Evolutionary conservation across 495 filamentous ascomycete genomes (phyloP).

Genomic region (Bathelium albidoporum): DNA sequence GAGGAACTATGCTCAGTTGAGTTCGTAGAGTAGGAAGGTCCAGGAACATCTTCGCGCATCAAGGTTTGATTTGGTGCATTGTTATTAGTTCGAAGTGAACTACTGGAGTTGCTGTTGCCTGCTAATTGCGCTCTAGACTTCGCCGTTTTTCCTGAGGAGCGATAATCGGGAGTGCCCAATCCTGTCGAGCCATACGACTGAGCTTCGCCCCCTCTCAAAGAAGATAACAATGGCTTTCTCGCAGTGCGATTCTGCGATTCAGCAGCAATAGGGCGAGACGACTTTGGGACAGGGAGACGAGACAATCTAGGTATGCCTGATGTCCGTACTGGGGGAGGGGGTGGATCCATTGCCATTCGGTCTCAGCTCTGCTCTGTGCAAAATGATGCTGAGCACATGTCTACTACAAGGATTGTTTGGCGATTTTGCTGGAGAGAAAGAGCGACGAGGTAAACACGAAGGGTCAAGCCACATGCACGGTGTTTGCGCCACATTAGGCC

Average conservation of each 20-base stretch:
- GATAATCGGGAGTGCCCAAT: neutral
- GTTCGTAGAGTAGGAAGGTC: constrained; percentile 20
- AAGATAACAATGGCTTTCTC: neutral
- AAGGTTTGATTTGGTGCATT: constrained; percentile 21
- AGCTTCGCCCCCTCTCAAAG: neutral
- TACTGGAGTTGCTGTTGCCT: neutral
- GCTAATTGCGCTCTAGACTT: neutral
- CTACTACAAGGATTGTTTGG: too few relatives aligned
- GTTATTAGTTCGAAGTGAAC: constrained; percentile 8
- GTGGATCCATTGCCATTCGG: constrained; percentile 19
- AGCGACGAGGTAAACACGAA: neutral
- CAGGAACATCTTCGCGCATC: constrained; percentile 19
- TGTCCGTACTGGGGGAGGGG: constrained; percentile 16
- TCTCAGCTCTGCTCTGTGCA: neutral
- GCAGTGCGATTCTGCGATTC: constrained; percentile 10
- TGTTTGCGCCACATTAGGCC: neutral
- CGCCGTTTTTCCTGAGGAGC: neutral
- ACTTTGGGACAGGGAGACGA: constrained; percentile 24
- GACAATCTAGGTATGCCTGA: constrained; percentile 29
- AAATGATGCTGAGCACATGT: too few relatives aligned
- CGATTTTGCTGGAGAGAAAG: too few relatives aligned
- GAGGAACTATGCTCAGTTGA: constrained; percentile 18
- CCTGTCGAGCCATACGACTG: neutral
- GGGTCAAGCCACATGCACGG: neutral
- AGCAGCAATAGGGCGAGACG: constrained; percentile 6